A percentile compares a stretch with the other conserved stretches of the same genome.
Conservation (phyloP, 345 rosid genomes). For the Populus simonii region DNA sequence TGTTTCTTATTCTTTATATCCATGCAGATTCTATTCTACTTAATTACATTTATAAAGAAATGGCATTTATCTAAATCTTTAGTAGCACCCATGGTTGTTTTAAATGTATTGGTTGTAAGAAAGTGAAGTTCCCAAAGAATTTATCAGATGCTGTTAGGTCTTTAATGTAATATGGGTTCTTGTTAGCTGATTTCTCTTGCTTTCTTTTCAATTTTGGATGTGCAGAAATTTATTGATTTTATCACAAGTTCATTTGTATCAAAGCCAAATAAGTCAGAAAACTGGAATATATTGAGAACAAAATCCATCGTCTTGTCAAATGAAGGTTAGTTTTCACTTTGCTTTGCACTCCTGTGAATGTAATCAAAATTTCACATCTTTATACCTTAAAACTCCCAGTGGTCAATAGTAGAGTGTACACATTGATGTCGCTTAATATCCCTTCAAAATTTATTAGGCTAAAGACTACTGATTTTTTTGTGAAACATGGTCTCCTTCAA, state of each 20-base stretch:
- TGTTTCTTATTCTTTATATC: background rate
- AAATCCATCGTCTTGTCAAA: constrained; percentile 29
- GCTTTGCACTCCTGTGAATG: background rate
- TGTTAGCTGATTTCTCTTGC: background rate
- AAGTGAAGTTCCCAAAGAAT: background rate
- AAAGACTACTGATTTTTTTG: background rate
- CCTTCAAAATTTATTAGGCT: background rate
- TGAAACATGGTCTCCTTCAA: background rate
- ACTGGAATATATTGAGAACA: constrained; percentile 24
- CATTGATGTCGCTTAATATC: background rate
- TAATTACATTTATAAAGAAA: background rate
- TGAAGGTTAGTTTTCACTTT: constrained; percentile 36
- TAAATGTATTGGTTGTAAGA: background rate
- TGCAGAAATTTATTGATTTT: constrained; percentile 81
- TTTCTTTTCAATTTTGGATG: constrained; percentile 1
- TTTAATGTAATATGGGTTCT: background rate
- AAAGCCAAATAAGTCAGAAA: constrained; percentile 32
- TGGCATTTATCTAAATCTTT: background rate
- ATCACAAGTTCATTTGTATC: constrained; percentile 58
- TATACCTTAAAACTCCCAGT: background rate
- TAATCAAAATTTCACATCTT: background rate
- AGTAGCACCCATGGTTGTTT: background rate
- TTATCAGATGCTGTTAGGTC: background rate
- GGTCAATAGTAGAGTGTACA: background rate
- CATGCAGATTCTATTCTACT: background rate